Evolutionary conservation across 1,139 yeast species (phyloP).

Genomic region (Kodamaea fungicola): DNA sequence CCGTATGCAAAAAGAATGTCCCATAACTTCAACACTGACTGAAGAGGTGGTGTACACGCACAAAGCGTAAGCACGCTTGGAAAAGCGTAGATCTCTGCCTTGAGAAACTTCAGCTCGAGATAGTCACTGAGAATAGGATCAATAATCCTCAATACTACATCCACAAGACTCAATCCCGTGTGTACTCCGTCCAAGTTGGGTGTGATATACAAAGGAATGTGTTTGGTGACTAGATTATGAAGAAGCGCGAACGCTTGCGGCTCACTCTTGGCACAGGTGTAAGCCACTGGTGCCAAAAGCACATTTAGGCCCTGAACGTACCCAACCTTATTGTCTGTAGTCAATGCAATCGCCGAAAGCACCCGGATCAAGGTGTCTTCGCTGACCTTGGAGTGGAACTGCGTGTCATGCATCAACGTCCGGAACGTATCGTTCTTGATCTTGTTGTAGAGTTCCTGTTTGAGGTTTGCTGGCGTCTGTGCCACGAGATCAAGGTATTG

Average conservation of each 20-base stretch:
- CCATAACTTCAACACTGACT: slow-evolving; percentile 78
- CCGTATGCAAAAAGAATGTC: slow-evolving; percentile 92
- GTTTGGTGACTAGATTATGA: slow-evolving; percentile 52
- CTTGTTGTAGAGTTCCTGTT: slow-evolving; percentile 53
- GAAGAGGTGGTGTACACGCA: slow-evolving; percentile 86
- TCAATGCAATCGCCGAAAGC: slow-evolving; percentile 69
- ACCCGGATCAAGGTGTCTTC: slow-evolving; percentile 69
- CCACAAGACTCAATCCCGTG: slow-evolving; percentile 69
- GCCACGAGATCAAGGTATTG: slow-evolving; percentile 54
- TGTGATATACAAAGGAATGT: slow-evolving; percentile 75
- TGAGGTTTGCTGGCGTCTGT: slow-evolving; percentile 49
- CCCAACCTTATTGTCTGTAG: slow-evolving; percentile 33
- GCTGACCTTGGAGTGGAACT: slow-evolving; percentile 62
- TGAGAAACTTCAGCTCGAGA: slow-evolving; percentile 60
- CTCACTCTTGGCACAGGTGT: slow-evolving; percentile 67
- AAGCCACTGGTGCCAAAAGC: slow-evolving; percentile 79
- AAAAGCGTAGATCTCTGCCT: slow-evolving; percentile 85
- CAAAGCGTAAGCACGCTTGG: slow-evolving; percentile 84
- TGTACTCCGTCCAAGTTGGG: slow-evolving; percentile 83
- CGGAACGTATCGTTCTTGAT: slow-evolving; percentile 86
- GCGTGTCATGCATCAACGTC: slow-evolving; percentile 72
- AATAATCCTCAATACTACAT: slow-evolving; percentile 63
- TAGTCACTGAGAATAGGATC: slow-evolving; percentile 68
- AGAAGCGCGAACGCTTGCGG: slow-evolving; percentile 82
- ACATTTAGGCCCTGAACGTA: slow-evolving; percentile 95